phyloP scores from a whole-genome alignment of 352 stramenopile genomes.

The Globisporangium ultimum region DNA sequence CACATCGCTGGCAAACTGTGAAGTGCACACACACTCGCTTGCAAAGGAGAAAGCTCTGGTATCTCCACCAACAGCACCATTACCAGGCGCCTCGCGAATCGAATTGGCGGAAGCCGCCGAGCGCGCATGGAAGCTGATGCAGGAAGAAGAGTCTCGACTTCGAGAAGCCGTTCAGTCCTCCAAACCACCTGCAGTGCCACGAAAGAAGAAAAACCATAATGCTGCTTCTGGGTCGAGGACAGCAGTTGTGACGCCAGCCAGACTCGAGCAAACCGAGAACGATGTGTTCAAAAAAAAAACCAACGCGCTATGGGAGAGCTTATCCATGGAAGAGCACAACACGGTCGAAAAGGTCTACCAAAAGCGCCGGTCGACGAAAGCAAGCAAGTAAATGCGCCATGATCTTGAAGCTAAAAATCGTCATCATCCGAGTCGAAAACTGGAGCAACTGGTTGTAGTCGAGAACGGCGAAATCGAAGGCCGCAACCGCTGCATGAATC shows the following conservation, averaged over 20 bases:
- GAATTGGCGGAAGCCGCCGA: conserved; percentile 20
- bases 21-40: conserved; percentile 6
- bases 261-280: neutral
- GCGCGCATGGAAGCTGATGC: conserved; percentile 42
- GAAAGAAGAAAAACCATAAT: conserved; percentile 6
- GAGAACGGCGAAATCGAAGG: conserved; percentile 59
- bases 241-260: neutral
- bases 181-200: conserved; percentile 2
- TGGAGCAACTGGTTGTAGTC: conserved; percentile 26
- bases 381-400: neutral
- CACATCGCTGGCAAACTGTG: neutral
- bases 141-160: conserved; percentile 48
- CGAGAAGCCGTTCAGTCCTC: conserved; percentile 15
- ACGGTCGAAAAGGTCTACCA: conserved; percentile 14
- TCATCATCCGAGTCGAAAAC: conserved; percentile 51
- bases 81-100: neutral
- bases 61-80: neutral
- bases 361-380: conserved; percentile 10
- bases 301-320: conserved; percentile 15
- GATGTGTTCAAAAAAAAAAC: conserved; percentile 11
- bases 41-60: neutral
- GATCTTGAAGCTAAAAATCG: conserved; percentile 31
- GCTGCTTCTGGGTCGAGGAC: neutral
- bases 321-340: conserved; percentile 18
- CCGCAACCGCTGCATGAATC: conserved; percentile 67